phyloP scores from a whole-genome alignment of 2,329 filamentous ascomycete genomes.

The Macrophomina phaseolina region DNA sequence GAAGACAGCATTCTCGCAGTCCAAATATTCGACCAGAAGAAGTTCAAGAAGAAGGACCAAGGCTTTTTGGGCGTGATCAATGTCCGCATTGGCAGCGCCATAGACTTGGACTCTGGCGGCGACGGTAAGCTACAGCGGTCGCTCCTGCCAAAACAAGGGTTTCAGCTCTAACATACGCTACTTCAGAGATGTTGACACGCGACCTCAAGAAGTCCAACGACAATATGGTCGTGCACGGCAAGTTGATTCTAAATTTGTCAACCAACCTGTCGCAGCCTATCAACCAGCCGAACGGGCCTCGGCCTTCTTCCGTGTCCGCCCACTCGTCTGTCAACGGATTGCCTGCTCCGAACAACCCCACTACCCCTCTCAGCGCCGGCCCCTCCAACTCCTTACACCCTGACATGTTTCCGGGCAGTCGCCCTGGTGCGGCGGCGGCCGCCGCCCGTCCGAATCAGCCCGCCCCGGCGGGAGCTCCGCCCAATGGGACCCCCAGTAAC shows the following conservation, averaged over 20 bases:
- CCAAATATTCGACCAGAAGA: constrained; percentile 99
- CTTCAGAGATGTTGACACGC: constrained; percentile 88
- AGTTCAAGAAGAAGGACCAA: constrained; percentile 99
- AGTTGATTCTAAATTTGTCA: constrained; percentile 94
- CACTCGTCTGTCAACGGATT: constrained; percentile 48
- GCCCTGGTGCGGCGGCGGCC: constrained; percentile 34
- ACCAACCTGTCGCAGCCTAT: constrained; percentile 81
- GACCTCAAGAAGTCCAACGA: constrained; percentile 98
- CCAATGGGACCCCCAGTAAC: constrained; percentile 49
- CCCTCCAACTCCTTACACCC: constrained; percentile 44
- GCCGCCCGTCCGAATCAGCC: constrained; percentile 39
- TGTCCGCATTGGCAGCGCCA: constrained; percentile 90
- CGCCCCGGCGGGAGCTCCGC: constrained; percentile 36
- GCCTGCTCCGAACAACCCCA: constrained; percentile 32
- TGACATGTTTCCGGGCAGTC: constrained; percentile 43
- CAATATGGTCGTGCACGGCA: constrained; percentile 96
- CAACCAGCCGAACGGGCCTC: constrained; percentile 34
- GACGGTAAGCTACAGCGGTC: constrained; percentile 70
- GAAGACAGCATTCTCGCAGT: constrained; percentile 97
- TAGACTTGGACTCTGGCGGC: constrained; percentile 85
- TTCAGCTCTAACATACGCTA: constrained; percentile 34
- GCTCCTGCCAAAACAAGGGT: background rate
- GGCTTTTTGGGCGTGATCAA: constrained; percentile 98
- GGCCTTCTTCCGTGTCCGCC: constrained; percentile 34
- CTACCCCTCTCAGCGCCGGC: constrained; percentile 20